Conservation (phyloP, 2,329 filamentous ascomycete genomes). For the Fusarium marasasianum region DNA sequence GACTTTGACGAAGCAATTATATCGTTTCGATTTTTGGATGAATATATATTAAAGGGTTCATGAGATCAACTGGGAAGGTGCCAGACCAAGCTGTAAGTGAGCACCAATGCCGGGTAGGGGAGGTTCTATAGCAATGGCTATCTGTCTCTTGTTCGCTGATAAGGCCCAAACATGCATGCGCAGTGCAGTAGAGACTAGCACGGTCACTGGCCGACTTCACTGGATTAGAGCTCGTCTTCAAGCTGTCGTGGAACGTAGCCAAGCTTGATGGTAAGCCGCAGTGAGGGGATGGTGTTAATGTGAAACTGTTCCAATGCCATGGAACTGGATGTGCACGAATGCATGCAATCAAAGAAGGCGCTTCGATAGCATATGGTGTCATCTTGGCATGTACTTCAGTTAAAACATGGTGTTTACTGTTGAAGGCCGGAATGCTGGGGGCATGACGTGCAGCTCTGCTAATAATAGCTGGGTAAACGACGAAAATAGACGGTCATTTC, state of each 20-base stretch:
- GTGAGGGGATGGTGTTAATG: constrained; percentile 9
- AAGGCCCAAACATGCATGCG: neutral
- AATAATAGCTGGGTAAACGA: neutral
- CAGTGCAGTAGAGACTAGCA: neutral
- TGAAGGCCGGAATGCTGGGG: neutral
- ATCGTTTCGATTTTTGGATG: neutral
- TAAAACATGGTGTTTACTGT: neutral
- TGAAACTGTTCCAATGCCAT: constrained; percentile 19
- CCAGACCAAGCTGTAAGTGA: neutral
- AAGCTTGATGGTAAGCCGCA: constrained; percentile 4
- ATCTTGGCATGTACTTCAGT: neutral
- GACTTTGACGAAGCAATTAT: neutral
- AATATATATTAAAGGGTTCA: neutral
- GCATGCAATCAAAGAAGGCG: constrained; percentile 1
- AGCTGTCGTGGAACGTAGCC: constrained; percentile 30
- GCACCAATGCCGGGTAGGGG: neutral
- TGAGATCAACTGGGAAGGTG: neutral
- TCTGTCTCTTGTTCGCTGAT: neutral
- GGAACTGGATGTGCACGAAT: constrained; percentile 10
- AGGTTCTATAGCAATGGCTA: neutral
- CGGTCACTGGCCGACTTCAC: neutral
- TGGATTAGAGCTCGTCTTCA: neutral
- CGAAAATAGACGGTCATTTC: neutral
- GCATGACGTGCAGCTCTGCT: neutral
- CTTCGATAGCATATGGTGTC: neutral